Conservation (phyloP, 345 rosid species). For the Eucalyptus pauciflora region DNA sequence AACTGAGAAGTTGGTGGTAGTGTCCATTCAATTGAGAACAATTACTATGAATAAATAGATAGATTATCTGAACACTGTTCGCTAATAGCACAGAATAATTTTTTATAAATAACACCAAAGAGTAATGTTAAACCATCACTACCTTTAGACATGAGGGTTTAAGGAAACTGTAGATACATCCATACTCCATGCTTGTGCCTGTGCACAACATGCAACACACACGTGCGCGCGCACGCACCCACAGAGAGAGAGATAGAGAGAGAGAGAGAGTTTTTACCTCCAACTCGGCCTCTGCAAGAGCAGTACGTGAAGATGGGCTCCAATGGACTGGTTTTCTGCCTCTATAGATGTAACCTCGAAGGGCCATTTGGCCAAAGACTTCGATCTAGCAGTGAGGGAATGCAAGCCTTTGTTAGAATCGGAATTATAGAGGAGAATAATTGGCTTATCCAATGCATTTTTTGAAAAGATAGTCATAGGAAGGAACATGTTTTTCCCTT, state of each 20-base stretch:
- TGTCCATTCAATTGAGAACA: neutral
- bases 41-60: neutral
- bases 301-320: constrained; percentile 97
- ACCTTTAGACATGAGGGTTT: neutral
- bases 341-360: constrained; percentile 81
- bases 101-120: neutral
- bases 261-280: constrained; percentile 43
- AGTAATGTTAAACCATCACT: neutral
- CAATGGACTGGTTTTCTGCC: constrained; percentile 97
- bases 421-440: neutral
- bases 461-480: neutral
- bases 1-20: neutral
- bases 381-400: constrained; percentile 50
- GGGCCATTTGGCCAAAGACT: constrained; percentile 84
- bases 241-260: neutral
- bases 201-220: neutral
- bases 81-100: neutral
- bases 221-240: too few relatives aligned
- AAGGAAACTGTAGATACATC: neutral
- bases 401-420: neutral
- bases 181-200: neutral
- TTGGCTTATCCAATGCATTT: neutral
- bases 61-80: neutral
- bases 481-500: neutral
- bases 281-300: constrained; percentile 98